Evolutionary conservation across 164 flowering plant genomes (phyloP), one percentile per base, ranked within the genome.

Genomic region (Umbellularia californica): DNA sequence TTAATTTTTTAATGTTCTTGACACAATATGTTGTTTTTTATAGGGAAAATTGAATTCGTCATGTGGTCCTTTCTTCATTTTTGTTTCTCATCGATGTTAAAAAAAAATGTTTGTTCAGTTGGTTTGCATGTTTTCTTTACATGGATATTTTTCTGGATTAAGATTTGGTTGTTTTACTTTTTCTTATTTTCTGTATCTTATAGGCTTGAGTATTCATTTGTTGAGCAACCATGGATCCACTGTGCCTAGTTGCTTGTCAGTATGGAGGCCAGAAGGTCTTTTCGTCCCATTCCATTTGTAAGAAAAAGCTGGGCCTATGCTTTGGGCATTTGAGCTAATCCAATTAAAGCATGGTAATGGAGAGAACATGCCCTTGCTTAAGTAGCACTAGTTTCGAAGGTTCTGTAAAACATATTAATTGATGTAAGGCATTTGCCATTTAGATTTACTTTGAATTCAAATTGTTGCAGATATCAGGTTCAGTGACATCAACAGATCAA

Each of bases 231-330:
- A 80, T 79, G 85, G 71, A 77, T 65, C 75, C 66, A 24, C 68
- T 50, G 58, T 70, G 69, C 70, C 70, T 78, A 64, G 63, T 75
- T 47, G 75, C 67, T 68, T 74, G 77, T 65, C 72, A 81, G 77
- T 73, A 64, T 70, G 81, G 79, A 72, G 77, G 70, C 64, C 84
- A 76, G 69, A 80, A 81, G 80, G 72, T 78, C 28, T 74, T 76
- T 63, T 72, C 79, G 23, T 74, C 47, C 6, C 58, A 25, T 69
- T 69, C 58, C 30, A 51, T 75, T 69, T 73, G 82, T 83, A 78
- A 78, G 33, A 14, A 41, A 14, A 19, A 55, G 19, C 33, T 69
- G 27, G 72, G 24, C 58, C 52, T 71, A 74, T 68, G 55, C 58
- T 83, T 70, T 72, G 71, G 76, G 65, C 55, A 76, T 25, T 63